phyloP scores from a whole-genome alignment of 495 filamentous ascomycete genomes.

The Talaromyces proteolyticus region DNA sequence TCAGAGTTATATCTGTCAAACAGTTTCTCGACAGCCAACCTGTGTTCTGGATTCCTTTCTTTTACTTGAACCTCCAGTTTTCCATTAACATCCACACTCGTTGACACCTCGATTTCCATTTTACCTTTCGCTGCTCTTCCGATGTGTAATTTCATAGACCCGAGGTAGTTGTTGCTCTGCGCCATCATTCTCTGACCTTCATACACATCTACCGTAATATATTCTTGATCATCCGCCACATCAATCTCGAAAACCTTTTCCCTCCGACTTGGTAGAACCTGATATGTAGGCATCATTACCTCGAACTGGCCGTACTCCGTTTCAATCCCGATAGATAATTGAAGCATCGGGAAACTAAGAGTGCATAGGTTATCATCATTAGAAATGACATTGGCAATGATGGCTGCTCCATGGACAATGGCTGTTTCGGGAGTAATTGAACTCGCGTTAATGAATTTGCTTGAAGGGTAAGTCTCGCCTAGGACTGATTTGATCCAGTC shows the following conservation, averaged over 20 bases:
- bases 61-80: background rate
- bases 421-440: background rate
- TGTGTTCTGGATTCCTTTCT: background rate
- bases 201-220: background rate
- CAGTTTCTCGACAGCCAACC: too few relatives aligned
- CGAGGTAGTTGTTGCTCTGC: background rate
- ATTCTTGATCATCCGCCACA: background rate
- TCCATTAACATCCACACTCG: background rate
- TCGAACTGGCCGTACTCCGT: background rate
- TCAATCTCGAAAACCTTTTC: background rate
- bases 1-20: too few relatives aligned
- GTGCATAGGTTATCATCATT: background rate
- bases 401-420: background rate
- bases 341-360: background rate
- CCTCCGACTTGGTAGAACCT: background rate
- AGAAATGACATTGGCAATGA: background rate
- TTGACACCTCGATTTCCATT: background rate
- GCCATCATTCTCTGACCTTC: background rate
- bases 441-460: background rate
- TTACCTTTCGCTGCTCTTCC: background rate
- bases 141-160: background rate
- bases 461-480: background rate
- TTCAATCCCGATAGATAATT: background rate
- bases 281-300: background rate
- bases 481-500: background rate